phyloP scores from a whole-genome alignment of 495 filamentous ascomycete genomes.

The Chaetomidium leptoderma region DNA sequence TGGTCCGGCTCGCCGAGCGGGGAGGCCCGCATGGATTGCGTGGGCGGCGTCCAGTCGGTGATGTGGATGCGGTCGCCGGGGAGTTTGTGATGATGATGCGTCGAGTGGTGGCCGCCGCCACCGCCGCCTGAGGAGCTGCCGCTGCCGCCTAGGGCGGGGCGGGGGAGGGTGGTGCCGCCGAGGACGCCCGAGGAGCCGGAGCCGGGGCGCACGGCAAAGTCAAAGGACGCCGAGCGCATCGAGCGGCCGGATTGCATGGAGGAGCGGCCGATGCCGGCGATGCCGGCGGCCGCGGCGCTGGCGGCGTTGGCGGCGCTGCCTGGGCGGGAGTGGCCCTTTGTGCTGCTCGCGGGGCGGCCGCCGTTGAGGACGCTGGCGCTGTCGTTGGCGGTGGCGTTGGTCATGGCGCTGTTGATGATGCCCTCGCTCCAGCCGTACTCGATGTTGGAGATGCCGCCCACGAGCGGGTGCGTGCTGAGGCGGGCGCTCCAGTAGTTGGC shows the following conservation, averaged over 20 bases:
- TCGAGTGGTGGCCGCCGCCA: no score
- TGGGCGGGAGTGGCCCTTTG: conserved; percentile 38
- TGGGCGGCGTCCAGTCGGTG: conserved; percentile 89
- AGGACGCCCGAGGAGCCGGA: conserved; percentile 67
- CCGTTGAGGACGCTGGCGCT: conserved; percentile 21
- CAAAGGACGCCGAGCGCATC: conserved; percentile 40
- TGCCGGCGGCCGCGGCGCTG: conserved; percentile 12
- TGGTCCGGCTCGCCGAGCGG: conserved; percentile 75
- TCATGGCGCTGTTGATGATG: conserved; percentile 72
- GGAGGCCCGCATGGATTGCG: conserved; percentile 81
- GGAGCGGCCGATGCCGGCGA: conserved; percentile 22
- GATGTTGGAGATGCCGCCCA: conserved; percentile 91
- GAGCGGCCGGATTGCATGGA: conserved; percentile 44
- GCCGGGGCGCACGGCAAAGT: conserved; percentile 35
- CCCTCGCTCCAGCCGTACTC: conserved; percentile 95
- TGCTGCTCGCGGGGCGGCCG: conserved; percentile 23
- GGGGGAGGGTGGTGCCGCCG: conserved; percentile 36
- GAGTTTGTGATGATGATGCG: conserved; percentile 44
- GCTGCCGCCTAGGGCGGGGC: no score
- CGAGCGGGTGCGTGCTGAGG: conserved; percentile 84
- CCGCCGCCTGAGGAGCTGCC: no score
- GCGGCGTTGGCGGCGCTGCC: conserved; percentile 37
- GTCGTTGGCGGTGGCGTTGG: conserved; percentile 48
- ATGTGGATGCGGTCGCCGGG: conserved; percentile 85
- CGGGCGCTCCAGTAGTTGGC: conserved; percentile 98